Conservation (phyloP, 2,329 filamentous ascomycete genomes). For the Aspergillus sp. region DNA sequence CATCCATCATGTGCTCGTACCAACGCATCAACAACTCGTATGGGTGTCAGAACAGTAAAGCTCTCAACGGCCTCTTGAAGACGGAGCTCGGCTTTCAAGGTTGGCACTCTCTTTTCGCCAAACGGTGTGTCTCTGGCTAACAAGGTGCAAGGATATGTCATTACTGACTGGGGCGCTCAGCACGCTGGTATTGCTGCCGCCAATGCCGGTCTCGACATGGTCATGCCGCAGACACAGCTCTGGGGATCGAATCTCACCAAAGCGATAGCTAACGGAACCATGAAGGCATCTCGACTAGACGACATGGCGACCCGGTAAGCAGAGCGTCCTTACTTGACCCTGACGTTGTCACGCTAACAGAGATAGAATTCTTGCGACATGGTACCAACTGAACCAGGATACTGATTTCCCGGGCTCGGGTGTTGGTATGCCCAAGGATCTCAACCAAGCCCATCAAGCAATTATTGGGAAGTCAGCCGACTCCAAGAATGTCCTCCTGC, state of each 20-base stretch:
- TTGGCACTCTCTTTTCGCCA: neutral
- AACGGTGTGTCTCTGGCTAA: neutral
- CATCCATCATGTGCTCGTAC: conserved; percentile 60
- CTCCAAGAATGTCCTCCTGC: conserved; percentile 37
- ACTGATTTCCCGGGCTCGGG: conserved; percentile 19
- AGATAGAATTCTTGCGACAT: conserved; percentile 43
- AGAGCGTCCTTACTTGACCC: neutral
- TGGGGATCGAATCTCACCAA: conserved; percentile 45
- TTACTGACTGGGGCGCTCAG: conserved; percentile 77
- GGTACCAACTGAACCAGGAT: conserved; percentile 39
- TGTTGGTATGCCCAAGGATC: conserved; percentile 22
- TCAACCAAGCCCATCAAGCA: conserved; percentile 14
- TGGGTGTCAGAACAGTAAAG: conserved; percentile 73
- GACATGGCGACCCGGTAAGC: conserved; percentile 57
- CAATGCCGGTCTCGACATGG: conserved; percentile 28
- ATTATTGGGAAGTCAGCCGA: conserved; percentile 50
- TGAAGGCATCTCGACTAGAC: conserved; percentile 53
- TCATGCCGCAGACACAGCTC: conserved; percentile 17
- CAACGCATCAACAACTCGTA: conserved; percentile 76
- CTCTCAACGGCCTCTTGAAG: conserved; percentile 74
- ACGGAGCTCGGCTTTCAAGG: conserved; percentile 70
- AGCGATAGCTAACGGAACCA: conserved; percentile 61
- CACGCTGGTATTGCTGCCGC: conserved; percentile 49
- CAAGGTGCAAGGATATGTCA: conserved; percentile 63
- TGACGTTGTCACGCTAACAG: neutral